Evolutionary conservation across 495 filamentous ascomycete species (phyloP).

Genomic region (Podospora australis): DNA sequence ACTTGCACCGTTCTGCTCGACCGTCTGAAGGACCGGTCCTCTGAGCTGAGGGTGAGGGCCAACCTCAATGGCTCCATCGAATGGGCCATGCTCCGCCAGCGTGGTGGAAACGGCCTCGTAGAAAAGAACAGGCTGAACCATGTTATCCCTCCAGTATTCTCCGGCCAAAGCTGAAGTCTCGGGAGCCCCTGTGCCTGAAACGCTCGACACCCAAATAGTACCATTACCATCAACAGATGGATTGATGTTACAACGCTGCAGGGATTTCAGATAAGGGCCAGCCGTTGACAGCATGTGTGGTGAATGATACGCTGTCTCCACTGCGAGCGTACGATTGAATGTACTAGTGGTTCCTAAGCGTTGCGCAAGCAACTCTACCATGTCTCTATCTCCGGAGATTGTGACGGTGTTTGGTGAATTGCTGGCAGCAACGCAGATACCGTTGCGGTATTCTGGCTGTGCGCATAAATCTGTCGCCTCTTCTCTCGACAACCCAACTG

Average conservation of each 20-base stretch:
- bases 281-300: constrained; percentile 47
- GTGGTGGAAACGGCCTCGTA: constrained; percentile 43
- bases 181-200: constrained; percentile 25
- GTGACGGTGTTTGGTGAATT: constrained; percentile 35
- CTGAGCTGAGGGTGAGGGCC: constrained; percentile 53
- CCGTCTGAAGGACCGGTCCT: constrained; percentile 38
- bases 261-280: constrained; percentile 31
- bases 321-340: constrained; percentile 38
- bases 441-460: constrained; percentile 16
- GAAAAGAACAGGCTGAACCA: constrained; percentile 52
- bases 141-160: constrained; percentile 55
- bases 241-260: constrained; percentile 22
- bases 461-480: constrained; percentile 31
- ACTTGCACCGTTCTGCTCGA: constrained; percentile 21
- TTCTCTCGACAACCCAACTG: constrained; percentile 23
- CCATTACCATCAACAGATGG: constrained; percentile 16
- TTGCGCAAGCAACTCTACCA: constrained; percentile 28
- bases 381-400: constrained; percentile 36
- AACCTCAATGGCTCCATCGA: constrained; percentile 46
- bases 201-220: constrained; percentile 34
- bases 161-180: constrained; percentile 17
- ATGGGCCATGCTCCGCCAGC: constrained; percentile 26
- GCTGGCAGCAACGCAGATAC: constrained; percentile 36
- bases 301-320: constrained; percentile 58
- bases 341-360: constrained; percentile 25